Percentiles rank a stretch among this genome's conserved stretches.
Conservation (phyloP, 768 basidiomycete genomes). For the Amanita rubescens region DNA sequence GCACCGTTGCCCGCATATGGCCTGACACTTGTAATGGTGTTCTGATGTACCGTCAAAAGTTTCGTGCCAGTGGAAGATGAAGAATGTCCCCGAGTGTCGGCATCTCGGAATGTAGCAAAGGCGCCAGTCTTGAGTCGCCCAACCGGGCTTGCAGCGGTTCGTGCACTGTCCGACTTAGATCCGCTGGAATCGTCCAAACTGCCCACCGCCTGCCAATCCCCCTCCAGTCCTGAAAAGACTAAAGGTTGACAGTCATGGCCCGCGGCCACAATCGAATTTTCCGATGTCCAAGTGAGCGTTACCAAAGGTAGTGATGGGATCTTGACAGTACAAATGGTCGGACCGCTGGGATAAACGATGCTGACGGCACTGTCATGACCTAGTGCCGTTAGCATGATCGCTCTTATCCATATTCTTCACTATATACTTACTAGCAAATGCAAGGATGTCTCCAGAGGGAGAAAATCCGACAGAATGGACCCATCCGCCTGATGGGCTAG, state of each 20-base stretch:
- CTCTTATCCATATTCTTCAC: background rate
- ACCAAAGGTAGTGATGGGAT: slow-evolving; percentile 75
- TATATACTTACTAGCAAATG: slow-evolving; percentile 77
- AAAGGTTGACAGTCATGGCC: slow-evolving; percentile 98
- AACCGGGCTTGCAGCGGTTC: slow-evolving; percentile 40
- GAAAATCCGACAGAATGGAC: slow-evolving; percentile 95
- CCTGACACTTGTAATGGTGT: slow-evolving; percentile 91
- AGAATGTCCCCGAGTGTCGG: slow-evolving; percentile 70
- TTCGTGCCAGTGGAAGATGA: slow-evolving; percentile 54
- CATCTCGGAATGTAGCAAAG: slow-evolving; percentile 89
- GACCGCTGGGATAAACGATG: slow-evolving; percentile 84
- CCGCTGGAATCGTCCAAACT: slow-evolving; percentile 79
- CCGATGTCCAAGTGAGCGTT: slow-evolving; percentile 80
- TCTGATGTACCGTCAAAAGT: slow-evolving; percentile 89
- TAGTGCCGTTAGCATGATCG: slow-evolving; percentile 21
- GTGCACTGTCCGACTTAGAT: slow-evolving; percentile 34
- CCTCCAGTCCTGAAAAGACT: slow-evolving; percentile 67
- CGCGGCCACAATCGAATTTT: slow-evolving; percentile 79
- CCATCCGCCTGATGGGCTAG: slow-evolving; percentile 90
- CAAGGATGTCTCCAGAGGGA: slow-evolving; percentile 89
- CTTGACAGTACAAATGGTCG: slow-evolving; percentile 65
- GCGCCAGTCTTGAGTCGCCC: slow-evolving; percentile 89
- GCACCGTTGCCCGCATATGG: slow-evolving; percentile 58
- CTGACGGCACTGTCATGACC: slow-evolving; percentile 94
- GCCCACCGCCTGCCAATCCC: slow-evolving; percentile 74